Conservation (phyloP, 2,329 filamentous ascomycete genomes). For the Stachybotrys chlorohalonatus region DNA sequence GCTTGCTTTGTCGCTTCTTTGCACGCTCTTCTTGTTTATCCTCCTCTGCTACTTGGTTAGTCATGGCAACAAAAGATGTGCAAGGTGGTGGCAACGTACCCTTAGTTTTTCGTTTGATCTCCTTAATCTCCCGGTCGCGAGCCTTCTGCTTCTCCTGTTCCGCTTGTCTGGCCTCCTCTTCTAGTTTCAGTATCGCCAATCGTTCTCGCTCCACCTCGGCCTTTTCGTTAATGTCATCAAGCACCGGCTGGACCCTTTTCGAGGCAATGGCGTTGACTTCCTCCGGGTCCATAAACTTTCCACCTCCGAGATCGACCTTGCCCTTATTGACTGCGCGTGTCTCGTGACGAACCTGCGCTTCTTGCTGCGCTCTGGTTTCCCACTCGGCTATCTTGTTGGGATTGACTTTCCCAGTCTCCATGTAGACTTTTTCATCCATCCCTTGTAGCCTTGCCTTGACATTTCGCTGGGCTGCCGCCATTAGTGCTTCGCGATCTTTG, state of each 20-base stretch:
- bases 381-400: slow-evolving; percentile 64
- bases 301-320: slow-evolving; percentile 65
- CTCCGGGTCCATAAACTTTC: slow-evolving; percentile 67
- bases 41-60: slow-evolving; percentile 27
- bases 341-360: slow-evolving; percentile 58
- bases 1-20: slow-evolving; percentile 15
- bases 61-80: not conserved
- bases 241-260: slow-evolving; percentile 67
- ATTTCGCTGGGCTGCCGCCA: slow-evolving; percentile 75
- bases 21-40: slow-evolving; percentile 30
- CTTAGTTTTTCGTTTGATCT: slow-evolving; percentile 45
- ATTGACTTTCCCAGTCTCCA: slow-evolving; percentile 65
- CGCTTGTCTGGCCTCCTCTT: slow-evolving; percentile 48
- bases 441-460: slow-evolving; percentile 69
- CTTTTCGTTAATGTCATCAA: slow-evolving; percentile 77
- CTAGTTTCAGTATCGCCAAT: slow-evolving; percentile 55
- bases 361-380: slow-evolving; percentile 66
- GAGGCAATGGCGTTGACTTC: slow-evolving; percentile 75
- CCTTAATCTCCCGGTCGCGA: slow-evolving; percentile 43
- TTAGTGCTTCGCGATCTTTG: slow-evolving; percentile 63
- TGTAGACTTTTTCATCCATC: slow-evolving; percentile 75
- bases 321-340: slow-evolving; percentile 44
- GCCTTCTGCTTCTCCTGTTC: slow-evolving; percentile 36
- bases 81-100: slow-evolving; percentile 34
- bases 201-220: slow-evolving; percentile 64